Evolutionary conservation across 306 rosid genomes (phyloP).

Genomic region (Purshia tridentata): DNA sequence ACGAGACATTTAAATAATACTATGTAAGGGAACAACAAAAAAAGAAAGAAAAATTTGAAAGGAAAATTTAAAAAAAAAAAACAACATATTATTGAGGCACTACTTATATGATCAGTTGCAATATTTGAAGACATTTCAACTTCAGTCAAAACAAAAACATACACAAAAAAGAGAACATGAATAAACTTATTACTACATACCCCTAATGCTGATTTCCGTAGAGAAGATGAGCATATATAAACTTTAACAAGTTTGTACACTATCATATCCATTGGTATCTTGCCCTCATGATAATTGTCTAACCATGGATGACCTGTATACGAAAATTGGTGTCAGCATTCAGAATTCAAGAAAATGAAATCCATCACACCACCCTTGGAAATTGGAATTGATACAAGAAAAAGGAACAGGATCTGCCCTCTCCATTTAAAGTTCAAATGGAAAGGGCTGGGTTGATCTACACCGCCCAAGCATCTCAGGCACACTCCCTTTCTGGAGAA

Average conservation of each 20-base stretch:
- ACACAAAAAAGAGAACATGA: neutral
- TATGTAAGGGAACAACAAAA: neutral
- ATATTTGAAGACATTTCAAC: neutral
- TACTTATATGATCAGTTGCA: neutral
- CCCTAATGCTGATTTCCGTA: conserved; percentile 74
- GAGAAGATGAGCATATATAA: conserved; percentile 64
- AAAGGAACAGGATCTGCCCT: conserved; percentile 21
- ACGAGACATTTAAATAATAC: neutral
- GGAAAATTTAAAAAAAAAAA: neutral
- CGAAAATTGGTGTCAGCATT: conserved; percentile 20
- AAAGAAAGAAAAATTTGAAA: neutral
- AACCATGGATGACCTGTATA: conserved; percentile 81
- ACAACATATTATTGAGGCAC: neutral
- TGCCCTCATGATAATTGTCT: conserved; percentile 45
- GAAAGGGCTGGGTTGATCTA: neutral
- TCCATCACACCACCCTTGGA: conserved; percentile 2
- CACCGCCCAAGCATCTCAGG: neutral
- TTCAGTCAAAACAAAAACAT: neutral
- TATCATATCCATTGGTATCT: conserved; percentile 69
- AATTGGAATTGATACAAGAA: conserved; percentile 10
- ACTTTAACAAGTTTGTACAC: conserved; percentile 61
- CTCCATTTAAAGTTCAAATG: neutral
- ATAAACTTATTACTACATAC: conserved; percentile 36
- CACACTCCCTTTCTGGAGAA: neutral
- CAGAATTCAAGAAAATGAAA: conserved; percentile 7